Conservation (phyloP, 1,284 basidiomycete genomes). For the Bjerkandera adusta region DNA sequence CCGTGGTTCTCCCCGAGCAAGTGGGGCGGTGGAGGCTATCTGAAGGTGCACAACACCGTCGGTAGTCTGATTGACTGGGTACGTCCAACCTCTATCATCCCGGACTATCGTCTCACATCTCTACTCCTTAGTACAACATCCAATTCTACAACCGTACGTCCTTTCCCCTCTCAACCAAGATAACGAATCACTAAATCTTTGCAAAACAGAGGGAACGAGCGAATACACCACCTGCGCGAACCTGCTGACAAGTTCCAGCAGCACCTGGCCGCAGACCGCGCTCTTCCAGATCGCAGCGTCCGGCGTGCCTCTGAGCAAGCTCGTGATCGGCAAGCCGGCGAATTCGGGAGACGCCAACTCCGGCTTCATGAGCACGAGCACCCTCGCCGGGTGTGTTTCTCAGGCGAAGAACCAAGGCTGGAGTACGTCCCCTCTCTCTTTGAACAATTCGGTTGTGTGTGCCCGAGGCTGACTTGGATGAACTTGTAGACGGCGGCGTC, state of each 20-base stretch:
- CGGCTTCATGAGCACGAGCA: conserved; percentile 53
- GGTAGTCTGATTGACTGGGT: conserved; percentile 45
- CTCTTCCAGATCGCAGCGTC: conserved; percentile 63
- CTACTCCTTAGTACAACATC: conserved; percentile 43
- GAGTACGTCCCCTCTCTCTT: conserved; percentile 37
- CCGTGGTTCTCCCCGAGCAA: conserved; percentile 53
- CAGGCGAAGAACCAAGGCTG: conserved; percentile 56
- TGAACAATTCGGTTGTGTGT: not conserved
- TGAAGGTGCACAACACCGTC: conserved; percentile 51
- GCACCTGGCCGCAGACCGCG: conserved; percentile 45
- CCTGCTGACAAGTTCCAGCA: conserved; percentile 51
- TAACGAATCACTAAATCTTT: not conserved
- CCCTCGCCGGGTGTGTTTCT: conserved; percentile 52
- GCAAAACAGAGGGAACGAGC: conserved; percentile 44
- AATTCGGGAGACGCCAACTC: conserved; percentile 49
- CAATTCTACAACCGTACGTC: conserved; percentile 65
- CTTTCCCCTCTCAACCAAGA: not conserved
- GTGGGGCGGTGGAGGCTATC: conserved; percentile 59
- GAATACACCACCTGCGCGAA: conserved; percentile 58
- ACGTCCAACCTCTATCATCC: conserved; percentile 13
- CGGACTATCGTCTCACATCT: not conserved
- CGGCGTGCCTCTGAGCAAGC: conserved; percentile 48
- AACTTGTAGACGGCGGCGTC: conserved; percentile 46
- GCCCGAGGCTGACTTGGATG: conserved; percentile 1
- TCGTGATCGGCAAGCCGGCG: conserved; percentile 66